A percentile compares a stretch with the other conserved stretches of the same genome.
These are phyloP conservation scores for Fusarium sp. DNA, from an alignment of 2,329 filamentous ascomycete species.

Conservation along the genomic window DNA sequence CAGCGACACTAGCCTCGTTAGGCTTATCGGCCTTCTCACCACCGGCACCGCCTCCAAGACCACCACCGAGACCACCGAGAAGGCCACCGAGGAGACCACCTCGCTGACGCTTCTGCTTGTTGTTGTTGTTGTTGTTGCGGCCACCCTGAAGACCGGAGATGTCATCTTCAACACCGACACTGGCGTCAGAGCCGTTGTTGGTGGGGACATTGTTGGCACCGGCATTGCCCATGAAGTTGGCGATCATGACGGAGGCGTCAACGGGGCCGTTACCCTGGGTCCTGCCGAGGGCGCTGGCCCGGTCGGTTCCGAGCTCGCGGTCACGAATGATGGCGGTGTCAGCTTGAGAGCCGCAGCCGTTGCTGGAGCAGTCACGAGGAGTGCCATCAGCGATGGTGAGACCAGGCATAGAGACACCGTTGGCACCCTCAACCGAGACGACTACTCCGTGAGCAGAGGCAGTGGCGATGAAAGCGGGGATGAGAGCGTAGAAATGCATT, in stretches of 20 bases:
- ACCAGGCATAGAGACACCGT: slow-evolving; percentile 71
- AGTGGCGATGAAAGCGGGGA: slow-evolving; percentile 55
- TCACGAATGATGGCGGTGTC: slow-evolving; percentile 77
- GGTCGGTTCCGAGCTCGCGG: slow-evolving; percentile 64
- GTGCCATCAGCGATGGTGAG: slow-evolving; percentile 70
- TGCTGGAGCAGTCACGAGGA: slow-evolving; percentile 72
- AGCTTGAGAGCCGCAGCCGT: slow-evolving; percentile 71
- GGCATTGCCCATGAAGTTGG: slow-evolving; percentile 66
- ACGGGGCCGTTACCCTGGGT: slow-evolving; percentile 70
- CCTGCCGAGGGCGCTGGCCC: slow-evolving; percentile 69
- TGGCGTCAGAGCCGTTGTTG: slow-evolving; percentile 53
- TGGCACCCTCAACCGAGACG: slow-evolving; percentile 66
- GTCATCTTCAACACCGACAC: slow-evolving; percentile 58
- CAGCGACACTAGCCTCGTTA: slow-evolving; percentile 59
- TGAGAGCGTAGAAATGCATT: slow-evolving; percentile 48
- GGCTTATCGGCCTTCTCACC: slow-evolving; percentile 51
- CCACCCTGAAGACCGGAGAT: slow-evolving; percentile 46
- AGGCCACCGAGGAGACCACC: slow-evolving; percentile 37
- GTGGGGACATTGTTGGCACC: slow-evolving; percentile 46
- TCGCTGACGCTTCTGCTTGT: slow-evolving; percentile 48
- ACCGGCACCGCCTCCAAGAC: slow-evolving; percentile 26
- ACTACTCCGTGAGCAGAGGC: slow-evolving; percentile 69
- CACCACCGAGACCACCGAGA: slow-evolving; percentile 42
- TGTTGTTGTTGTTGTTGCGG: slow-evolving; percentile 6
- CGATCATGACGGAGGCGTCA: slow-evolving; percentile 66